Evolutionary conservation across 2,329 filamentous ascomycete species (phyloP), one percentile per base, ranked within the genome.

Genomic region (Paraconiothyrium sp.): DNA sequence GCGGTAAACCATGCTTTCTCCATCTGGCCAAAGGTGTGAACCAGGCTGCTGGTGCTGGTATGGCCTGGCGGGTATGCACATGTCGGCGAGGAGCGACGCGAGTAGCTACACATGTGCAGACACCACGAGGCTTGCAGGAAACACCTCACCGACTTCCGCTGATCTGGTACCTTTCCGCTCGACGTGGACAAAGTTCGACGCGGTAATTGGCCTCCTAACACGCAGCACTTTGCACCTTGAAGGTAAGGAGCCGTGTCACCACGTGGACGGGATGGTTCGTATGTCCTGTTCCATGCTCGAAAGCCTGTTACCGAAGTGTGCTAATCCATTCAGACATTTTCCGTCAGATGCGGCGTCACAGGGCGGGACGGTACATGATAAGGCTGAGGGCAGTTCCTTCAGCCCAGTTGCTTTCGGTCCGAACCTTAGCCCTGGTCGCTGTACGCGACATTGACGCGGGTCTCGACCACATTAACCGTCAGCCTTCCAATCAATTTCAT

Each of bases 101-200:
- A 50, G 46, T 11, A 41, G 32, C 35, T 52, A 30, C 20, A 5
- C 24, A 35, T 35, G 51, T 32, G 51, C 51, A 41, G 20, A 44
- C 16, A 44, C 7, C 10, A 24, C 37, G 49, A 54, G 22, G 24
- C 49, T 54, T 44, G 51, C 51, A 54, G 37, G 20, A 30, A 43
- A 14, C 27, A 30, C 24, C 37, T 54, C 51, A 54, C 24, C 37
- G 51, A 44, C 51, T 54, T 24, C 51, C 51, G 51, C 22, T 24
- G 51, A 44, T 54, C 35, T 54, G 51, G 51, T 54, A 54, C 37
- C 51, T 54, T 54, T 54, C 51, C 51, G 51, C 22, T 24, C 51
- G 51, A 54, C 8, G 9, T 44, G 51, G 39, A 32, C 7, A 52
- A 16, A 50, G 4, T 35, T 39, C 35, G 51, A 6, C 20, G 13